Conservation (phyloP, 768 basidiomycete species). For the Hemileccinum impolitum region DNA sequence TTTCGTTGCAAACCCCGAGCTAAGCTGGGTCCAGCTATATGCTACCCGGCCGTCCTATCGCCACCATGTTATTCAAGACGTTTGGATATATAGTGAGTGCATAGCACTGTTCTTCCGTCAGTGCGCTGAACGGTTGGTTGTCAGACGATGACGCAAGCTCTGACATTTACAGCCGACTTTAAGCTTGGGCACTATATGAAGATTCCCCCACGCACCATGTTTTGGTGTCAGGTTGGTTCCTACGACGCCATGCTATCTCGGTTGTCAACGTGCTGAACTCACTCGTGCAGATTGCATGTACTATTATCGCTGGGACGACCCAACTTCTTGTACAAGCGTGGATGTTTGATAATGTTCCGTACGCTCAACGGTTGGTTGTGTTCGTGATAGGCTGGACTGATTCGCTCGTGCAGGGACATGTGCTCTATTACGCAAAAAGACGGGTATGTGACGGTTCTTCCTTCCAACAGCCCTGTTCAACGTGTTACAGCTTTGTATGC, state of each 20-base stretch:
- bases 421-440: conserved; percentile 45
- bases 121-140: conserved; percentile 1
- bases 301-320: conserved; percentile 65
- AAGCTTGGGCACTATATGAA: conserved; percentile 70
- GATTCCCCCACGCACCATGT: conserved; percentile 71
- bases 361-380: conserved; percentile 15
- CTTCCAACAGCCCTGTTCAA: background rate
- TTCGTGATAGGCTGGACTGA: background rate
- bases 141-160: conserved; percentile 41
- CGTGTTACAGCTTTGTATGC: conserved; percentile 43
- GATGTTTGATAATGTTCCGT: conserved; percentile 64
- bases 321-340: conserved; percentile 75
- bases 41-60: conserved; percentile 72
- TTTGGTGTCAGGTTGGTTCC: conserved; percentile 53
- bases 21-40: conserved; percentile 41
- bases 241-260: background rate
- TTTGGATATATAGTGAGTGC: conserved; percentile 61
- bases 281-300: conserved; percentile 50
- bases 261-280: background rate
- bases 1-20: background rate
- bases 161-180: conserved; percentile 70
- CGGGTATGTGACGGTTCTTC: conserved; percentile 11
- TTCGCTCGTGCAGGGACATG: conserved; percentile 36
- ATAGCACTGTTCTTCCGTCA: background rate
- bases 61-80: conserved; percentile 87